Percentiles rank a stretch among this genome's conserved stretches.
These are phyloP conservation scores for Ramaria sp. DNA, from an alignment of 768 basidiomycete species.

Conservation along the genomic window DNA sequence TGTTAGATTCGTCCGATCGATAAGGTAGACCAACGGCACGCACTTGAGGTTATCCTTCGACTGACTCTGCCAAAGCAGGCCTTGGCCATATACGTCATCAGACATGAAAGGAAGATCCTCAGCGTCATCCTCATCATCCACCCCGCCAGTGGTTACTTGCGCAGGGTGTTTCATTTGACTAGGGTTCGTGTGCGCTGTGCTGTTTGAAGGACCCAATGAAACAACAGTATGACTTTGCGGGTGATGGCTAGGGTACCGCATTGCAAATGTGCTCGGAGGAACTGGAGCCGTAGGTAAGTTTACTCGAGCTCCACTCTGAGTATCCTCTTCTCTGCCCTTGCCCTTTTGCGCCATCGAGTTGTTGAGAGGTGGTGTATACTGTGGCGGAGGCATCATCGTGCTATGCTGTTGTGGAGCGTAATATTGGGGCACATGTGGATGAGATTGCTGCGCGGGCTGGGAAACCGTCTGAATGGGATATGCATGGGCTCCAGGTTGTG, in stretches of 20 bases:
- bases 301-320: neutral
- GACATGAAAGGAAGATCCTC: slow-evolving; percentile 78
- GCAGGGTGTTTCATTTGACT: neutral
- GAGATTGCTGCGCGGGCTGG: neutral
- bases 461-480: neutral
- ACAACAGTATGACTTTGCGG: slow-evolving; percentile 3
- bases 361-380: neutral
- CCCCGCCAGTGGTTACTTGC: neutral
- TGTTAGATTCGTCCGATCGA: neutral
- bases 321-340: slow-evolving; percentile 1
- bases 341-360: neutral
- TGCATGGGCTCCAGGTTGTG: neutral
- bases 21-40: slow-evolving; percentile 10
- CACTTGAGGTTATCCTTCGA: slow-evolving; percentile 83
- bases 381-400: neutral
- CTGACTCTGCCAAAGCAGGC: slow-evolving; percentile 75
- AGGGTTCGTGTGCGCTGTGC: neutral
- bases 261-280: neutral
- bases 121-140: slow-evolving; percentile 65
- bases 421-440: neutral
- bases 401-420: neutral
- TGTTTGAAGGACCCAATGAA: neutral
- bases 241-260: neutral
- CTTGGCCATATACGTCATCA: slow-evolving; percentile 81
- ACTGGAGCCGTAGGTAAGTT: neutral